phyloP scores from a whole-genome alignment of 768 basidiomycete species.

The Botryobasidium botryosum region DNA sequence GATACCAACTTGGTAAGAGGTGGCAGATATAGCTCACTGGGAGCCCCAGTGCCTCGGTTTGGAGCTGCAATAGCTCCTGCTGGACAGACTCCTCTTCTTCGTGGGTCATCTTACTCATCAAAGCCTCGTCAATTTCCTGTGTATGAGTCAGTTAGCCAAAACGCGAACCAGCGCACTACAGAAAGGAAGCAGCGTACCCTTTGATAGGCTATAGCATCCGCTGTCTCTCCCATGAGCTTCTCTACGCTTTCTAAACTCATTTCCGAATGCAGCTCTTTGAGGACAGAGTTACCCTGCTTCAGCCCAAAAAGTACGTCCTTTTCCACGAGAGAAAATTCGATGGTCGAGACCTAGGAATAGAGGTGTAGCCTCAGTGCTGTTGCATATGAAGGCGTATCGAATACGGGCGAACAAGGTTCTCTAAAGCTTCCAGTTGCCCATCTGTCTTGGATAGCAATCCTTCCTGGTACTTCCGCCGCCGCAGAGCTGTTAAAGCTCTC shows the following conservation, averaged over 20 bases:
- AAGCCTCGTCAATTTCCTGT: slow-evolving; percentile 83
- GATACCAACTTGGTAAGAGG: no score
- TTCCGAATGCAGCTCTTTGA: slow-evolving; percentile 88
- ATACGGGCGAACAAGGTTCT: slow-evolving; percentile 64
- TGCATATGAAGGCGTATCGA: neutral
- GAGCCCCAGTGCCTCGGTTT: slow-evolving; percentile 50
- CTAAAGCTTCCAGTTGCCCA: slow-evolving; percentile 69
- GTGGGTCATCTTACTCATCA: slow-evolving; percentile 60
- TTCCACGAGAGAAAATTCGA: slow-evolving; percentile 92
- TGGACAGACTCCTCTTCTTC: slow-evolving; percentile 95
- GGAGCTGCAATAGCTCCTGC: slow-evolving; percentile 53
- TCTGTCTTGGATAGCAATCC: slow-evolving; percentile 77
- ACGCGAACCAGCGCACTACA: slow-evolving; percentile 5
- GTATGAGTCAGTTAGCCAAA: neutral
- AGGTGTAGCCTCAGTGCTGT: neutral
- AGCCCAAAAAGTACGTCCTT: slow-evolving; percentile 84
- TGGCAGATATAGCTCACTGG: no score
- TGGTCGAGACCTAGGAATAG: slow-evolving; percentile 62
- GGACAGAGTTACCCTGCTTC: slow-evolving; percentile 81
- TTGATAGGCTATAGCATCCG: slow-evolving; percentile 86
- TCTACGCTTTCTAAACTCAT: slow-evolving; percentile 89
- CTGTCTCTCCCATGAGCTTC: slow-evolving; percentile 80
- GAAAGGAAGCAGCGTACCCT: slow-evolving; percentile 30
- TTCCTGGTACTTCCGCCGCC: slow-evolving; percentile 90
- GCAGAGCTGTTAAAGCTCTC: slow-evolving; percentile 70